Base-by-base conservation (phyloP, 1,284 basidiomycete species). In the Veloporphyrellus conicus region DNA sequence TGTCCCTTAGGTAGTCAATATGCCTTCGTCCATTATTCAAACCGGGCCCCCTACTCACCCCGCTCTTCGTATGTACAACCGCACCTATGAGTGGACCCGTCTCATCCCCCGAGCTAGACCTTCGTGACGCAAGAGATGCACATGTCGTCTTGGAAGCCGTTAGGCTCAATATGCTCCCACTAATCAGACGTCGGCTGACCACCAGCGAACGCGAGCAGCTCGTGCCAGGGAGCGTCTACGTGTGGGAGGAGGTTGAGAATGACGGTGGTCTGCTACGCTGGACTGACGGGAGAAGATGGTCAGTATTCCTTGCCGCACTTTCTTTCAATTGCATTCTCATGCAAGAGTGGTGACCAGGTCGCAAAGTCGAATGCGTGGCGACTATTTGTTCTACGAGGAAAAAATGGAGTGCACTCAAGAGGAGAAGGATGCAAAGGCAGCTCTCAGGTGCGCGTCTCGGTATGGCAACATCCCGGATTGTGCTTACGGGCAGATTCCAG, bases 201-300 rank as follows among this genome's bases (percentile, higher is more conserved):
- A 70, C 78, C 6, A 77, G 70, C 48, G 86, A 89, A 60, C 74
- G 87, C 48, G 82, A 86, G 37, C 76, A 80, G 39, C 69, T 89
- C 6, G 63, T 64, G 31, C 83, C 84, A 43, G 86, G 86, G 1
- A 84, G 87, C 54, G 77, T 88, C 29, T 89, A 87, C 57, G 87
- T 89, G 34, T 89, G 87, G 87, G 85, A 88, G 59, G 85, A 88
- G 61, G 84, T 83, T 11, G 84, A 87, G 57, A 81, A 83, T 45
- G 85, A 87, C 59, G 84, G 84, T 9, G 84, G 84, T 15, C 66
- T 88, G 19, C 71, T 87, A 47, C 74, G 86, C 28, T 88, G 85
- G 85, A 88, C 85, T 9, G 85, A 88, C 58, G 85, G 85, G 6
- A 72, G 84, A 54, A 71, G 83, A 68, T 88, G 85, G 85, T 82